Conservation (phyloP, 176 grass and related monocot genomes). For the Musa itinerans region DNA sequence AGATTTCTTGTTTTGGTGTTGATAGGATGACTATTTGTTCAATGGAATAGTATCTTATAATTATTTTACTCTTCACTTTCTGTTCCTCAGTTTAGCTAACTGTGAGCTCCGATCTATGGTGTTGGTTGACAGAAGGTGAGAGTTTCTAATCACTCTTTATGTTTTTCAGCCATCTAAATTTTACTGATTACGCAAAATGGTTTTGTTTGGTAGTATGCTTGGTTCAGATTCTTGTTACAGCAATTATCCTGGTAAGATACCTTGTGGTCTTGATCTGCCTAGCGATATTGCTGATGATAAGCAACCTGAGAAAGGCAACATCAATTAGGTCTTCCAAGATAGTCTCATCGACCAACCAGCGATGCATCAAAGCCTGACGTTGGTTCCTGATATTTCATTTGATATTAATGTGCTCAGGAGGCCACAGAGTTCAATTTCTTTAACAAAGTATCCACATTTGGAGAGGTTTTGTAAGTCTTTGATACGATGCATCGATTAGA, state of each 20-base stretch:
- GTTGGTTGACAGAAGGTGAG: constrained; percentile 67
- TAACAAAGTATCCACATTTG: neutral
- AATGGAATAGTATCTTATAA: neutral
- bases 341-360: neutral
- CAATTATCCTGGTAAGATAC: constrained; percentile 63
- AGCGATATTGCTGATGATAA: constrained; percentile 35
- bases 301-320: constrained; percentile 1
- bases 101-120: constrained; percentile 84
- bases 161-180: neutral
- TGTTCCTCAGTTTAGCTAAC: constrained; percentile 54
- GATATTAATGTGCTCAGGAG: neutral
- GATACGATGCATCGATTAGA: neutral
- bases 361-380: neutral
- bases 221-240: constrained; percentile 20
- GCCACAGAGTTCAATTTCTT: neutral
- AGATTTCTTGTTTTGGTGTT: too few species aligned
- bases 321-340: constrained; percentile 11
- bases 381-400: neutral
- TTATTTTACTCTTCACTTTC: neutral
- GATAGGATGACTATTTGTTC: too few species aligned
- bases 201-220: constrained; percentile 35
- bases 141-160: neutral
- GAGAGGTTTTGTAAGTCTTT: neutral
- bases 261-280: constrained; percentile 36
- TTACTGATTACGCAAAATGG: neutral